Evolutionary conservation across 768 basidiomycete species (phyloP).

Genomic region (Inosperma sp.): DNA sequence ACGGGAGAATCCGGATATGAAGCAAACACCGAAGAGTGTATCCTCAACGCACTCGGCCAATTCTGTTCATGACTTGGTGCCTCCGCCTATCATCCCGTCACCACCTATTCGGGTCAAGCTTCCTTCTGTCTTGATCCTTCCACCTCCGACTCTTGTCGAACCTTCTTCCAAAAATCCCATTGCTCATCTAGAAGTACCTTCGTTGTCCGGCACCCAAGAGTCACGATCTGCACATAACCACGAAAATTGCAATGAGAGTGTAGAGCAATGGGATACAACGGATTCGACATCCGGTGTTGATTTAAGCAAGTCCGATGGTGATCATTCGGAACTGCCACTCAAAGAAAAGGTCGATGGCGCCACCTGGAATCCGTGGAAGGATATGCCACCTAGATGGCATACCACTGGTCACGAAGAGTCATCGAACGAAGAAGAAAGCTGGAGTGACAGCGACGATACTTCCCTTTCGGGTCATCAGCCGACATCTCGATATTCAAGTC

Average conservation of each 20-base stretch:
- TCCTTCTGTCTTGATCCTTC: background rate
- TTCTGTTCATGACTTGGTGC: background rate
- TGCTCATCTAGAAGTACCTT: background rate
- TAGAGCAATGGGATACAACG: background rate
- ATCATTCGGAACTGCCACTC: background rate
- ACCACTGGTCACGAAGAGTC: background rate
- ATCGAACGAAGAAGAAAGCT: constrained; percentile 1
- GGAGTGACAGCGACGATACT: background rate
- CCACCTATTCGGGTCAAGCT: background rate
- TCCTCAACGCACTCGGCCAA: background rate
- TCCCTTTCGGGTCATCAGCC: background rate
- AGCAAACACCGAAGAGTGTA: background rate
- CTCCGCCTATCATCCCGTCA: background rate
- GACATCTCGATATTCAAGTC: background rate
- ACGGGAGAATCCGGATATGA: background rate
- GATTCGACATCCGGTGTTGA: background rate
- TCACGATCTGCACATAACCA: background rate
- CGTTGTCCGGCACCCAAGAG: background rate
- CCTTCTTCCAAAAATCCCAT: background rate
- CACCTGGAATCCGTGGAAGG: background rate
- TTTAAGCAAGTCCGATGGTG: background rate
- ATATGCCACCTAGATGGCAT: constrained; percentile 2
- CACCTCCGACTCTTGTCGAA: background rate
- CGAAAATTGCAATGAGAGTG: background rate
- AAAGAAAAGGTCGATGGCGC: background rate